Evolutionary conservation across 169 alveolate genomes (phyloP), one percentile per base, ranked within the genome.

Genomic region (Cryptosporidium sp.): DNA sequence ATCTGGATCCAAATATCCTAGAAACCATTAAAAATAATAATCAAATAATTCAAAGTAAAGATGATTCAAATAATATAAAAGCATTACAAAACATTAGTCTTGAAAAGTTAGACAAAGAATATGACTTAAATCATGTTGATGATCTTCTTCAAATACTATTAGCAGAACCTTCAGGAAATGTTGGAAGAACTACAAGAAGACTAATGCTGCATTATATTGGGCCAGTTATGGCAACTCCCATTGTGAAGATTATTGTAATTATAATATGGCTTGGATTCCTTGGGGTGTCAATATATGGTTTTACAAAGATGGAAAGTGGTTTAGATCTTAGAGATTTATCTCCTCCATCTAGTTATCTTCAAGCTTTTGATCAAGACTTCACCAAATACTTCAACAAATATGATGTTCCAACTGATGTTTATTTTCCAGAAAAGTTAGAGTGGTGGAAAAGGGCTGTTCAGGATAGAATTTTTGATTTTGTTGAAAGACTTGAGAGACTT

Each of bases 341-440:
- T 8, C 94, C 95, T 0, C 85, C 69, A 21, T 67, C 91, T 14
- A 85, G 94, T 26, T 93, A 93, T 85, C 69, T 93, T 62, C 85
- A 86, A 45, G 84, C 75, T 3, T 93, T 85, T 52, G 95, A 93
- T 21, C 85, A 45, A 8, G 92, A 70, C 51, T 75, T 70, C 61
- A 84, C 75, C n/a, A 70, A 60, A 69, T 92, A 87, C 42, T 93
- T 93, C 86, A 85, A 69, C 67, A 61, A 84, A 23, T 93, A 85
- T 73, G 95, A 93, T 51, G 87, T 80, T 39, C 95, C 95, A n/a
- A 85, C 92, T 18, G 93, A 93, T 26, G 75, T 93, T 23, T 91
- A 91, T 65, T 93, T 93, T 61, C 92, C 95, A 48, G 91, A 92
- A 53, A 70, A 51, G 48, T 73, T 75, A 35, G 85, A 62, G 29